These are phyloP conservation scores for Spinacia oleracea DNA, from an alignment of 179 eudicot species.

Conservation along the genomic window DNA sequence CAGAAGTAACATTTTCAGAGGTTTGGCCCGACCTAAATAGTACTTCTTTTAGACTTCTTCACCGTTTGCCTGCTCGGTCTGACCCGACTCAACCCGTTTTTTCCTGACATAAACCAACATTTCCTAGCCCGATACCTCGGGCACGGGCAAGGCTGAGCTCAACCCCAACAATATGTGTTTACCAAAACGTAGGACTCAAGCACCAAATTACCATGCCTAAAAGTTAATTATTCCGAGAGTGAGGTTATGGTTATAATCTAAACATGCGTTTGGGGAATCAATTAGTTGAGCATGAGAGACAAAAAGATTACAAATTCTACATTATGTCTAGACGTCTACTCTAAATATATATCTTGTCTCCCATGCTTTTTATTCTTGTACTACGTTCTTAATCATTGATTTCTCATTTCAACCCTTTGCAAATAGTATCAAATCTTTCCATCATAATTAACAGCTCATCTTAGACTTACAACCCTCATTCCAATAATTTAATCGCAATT, in stretches of 20 bases:
- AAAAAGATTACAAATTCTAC: constrained; percentile 14
- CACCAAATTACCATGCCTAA: background rate
- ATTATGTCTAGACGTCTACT: constrained; percentile 9
- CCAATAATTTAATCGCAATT: constrained; percentile 6
- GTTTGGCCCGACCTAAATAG: too few species aligned
- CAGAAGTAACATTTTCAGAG: too few species aligned
- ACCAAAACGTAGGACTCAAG: background rate
- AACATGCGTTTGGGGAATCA: constrained; percentile 32
- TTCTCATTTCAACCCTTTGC: constrained; percentile 13
- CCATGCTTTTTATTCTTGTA: constrained; percentile 34
- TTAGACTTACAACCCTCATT: constrained; percentile 10
- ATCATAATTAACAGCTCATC: constrained; percentile 18
- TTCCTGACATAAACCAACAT: too few species aligned
- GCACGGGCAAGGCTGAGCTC: background rate
- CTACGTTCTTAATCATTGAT: constrained; percentile 22
- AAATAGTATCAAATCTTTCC: background rate
- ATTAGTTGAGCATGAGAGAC: constrained; percentile 34
- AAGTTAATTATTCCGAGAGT: background rate
- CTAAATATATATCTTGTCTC: constrained; percentile 31
- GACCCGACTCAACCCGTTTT: too few species aligned
- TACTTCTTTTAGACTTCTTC: too few species aligned
- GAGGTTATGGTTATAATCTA: constrained; percentile 23
- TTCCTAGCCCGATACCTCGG: too few species aligned
- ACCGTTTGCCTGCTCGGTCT: too few species aligned
- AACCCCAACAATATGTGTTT: background rate